phyloP scores from a whole-genome alignment of 1,139 yeast genomes.

The Zygoascus meyerae region DNA sequence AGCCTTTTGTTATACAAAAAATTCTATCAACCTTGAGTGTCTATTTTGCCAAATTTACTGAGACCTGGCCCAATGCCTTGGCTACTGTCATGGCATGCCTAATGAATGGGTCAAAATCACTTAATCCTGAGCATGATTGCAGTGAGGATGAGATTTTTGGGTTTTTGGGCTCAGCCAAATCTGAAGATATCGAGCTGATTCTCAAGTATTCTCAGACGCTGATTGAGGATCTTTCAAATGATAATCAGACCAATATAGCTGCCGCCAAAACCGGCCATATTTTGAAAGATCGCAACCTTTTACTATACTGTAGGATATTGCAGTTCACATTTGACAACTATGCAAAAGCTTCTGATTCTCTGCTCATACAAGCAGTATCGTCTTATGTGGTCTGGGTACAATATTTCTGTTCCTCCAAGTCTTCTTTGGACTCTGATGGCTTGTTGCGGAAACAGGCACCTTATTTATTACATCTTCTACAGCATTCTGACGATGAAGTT shows the following conservation, averaged over 20 bases:
- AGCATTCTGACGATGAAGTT: constrained; percentile 36
- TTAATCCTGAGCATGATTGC: no score
- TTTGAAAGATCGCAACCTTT: constrained; percentile 12
- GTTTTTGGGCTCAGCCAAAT: not conserved
- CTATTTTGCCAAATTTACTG: constrained; percentile 30
- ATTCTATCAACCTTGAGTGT: constrained; percentile 31
- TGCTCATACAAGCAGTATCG: constrained; percentile 5
- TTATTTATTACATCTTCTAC: constrained; percentile 36
- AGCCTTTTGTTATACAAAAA: constrained; percentile 31
- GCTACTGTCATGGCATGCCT: constrained; percentile 5
- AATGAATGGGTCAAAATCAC: not conserved
- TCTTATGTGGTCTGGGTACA: constrained; percentile 21
- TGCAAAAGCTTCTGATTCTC: not conserved
- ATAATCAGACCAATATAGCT: constrained; percentile 11
- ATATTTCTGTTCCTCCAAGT: constrained; percentile 16
- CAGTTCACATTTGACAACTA: constrained; percentile 3
- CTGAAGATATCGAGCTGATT: constrained; percentile 17
- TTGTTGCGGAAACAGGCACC: constrained; percentile 32
- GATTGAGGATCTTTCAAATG: constrained; percentile 24
- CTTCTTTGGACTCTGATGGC: constrained; percentile 32
- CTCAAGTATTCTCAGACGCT: constrained; percentile 26
- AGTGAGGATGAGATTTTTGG: not conserved
- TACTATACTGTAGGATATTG: constrained; percentile 2
- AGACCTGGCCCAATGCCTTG: constrained; percentile 29
- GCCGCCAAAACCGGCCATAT: constrained; percentile 12